A percentile compares a stretch with the other conserved stretches of the same genome.
Evolutionary conservation across 2,329 filamentous ascomycete genomes (phyloP).

Genomic region (Cryphonectria carpinicola): DNA sequence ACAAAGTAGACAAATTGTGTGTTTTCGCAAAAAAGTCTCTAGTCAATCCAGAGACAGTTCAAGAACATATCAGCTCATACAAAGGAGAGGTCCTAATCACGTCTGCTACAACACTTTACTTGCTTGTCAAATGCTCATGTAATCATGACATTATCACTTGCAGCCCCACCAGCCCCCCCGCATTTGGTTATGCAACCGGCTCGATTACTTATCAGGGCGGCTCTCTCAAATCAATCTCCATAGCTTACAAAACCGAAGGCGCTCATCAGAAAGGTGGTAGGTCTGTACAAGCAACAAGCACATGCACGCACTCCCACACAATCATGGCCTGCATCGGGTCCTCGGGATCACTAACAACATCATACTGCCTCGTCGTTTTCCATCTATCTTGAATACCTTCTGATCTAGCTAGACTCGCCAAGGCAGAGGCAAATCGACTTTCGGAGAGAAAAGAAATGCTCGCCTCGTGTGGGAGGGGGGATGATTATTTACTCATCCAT

Average conservation of each 20-base stretch:
- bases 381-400: background rate
- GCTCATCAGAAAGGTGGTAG: background rate
- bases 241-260: background rate
- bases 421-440: background rate
- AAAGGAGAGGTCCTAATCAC: no score
- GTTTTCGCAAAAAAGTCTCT: background rate
- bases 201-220: background rate
- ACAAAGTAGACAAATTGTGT: background rate
- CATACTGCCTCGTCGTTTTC: background rate
- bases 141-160: constrained; percentile 22
- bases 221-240: background rate
- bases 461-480: background rate
- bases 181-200: background rate
- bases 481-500: constrained; percentile 11
- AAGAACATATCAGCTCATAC: background rate
- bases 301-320: background rate
- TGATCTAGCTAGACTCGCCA: constrained; percentile 9
- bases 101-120: background rate
- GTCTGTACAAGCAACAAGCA: no score
- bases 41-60: background rate
- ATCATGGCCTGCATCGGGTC: background rate
- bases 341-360: background rate
- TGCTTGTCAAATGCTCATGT: constrained; percentile 28
- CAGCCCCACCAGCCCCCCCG: background rate
- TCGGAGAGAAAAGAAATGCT: background rate